Evolutionary conservation across 2,329 filamentous ascomycete genomes (phyloP).

Genomic region (Plectosphaerella plurivora): DNA sequence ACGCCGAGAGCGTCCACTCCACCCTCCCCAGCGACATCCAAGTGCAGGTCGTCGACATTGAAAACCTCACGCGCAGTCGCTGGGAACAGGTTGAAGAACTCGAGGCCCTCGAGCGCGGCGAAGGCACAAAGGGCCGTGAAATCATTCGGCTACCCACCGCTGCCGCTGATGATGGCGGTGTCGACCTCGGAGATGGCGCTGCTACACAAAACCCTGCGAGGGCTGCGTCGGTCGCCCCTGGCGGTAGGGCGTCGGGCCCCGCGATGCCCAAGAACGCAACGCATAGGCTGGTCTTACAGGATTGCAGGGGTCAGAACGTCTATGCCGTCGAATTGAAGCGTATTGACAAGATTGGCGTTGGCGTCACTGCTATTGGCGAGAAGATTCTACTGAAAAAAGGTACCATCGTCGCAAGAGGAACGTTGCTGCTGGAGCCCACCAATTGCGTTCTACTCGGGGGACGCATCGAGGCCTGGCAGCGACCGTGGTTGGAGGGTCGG

Average conservation of each 20-base stretch:
- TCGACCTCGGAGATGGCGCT: slow-evolving; percentile 30
- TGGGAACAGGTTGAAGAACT: slow-evolving; percentile 87
- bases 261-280: slow-evolving; percentile 49
- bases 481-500: slow-evolving; percentile 67
- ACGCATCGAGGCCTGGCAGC: slow-evolving; percentile 77
- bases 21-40: slow-evolving; percentile 58
- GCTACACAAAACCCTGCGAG: not conserved
- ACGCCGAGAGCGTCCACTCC: slow-evolving; percentile 49
- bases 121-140: slow-evolving; percentile 71
- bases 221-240: not conserved
- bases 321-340: slow-evolving; percentile 69
- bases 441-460: slow-evolving; percentile 75
- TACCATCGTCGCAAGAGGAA: slow-evolving; percentile 66
- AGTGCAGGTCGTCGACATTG: slow-evolving; percentile 81
- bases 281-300: slow-evolving; percentile 80
- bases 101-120: slow-evolving; percentile 68
- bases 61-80: slow-evolving; percentile 73
- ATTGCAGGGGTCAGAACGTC: slow-evolving; percentile 63
- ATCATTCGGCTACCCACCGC: slow-evolving; percentile 64
- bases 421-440: slow-evolving; percentile 70
- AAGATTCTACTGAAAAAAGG: slow-evolving; percentile 72
- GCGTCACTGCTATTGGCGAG: slow-evolving; percentile 67
- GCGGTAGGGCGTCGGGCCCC: slow-evolving; percentile 11
- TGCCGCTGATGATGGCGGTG: slow-evolving; percentile 43
- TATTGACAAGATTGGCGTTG: slow-evolving; percentile 61